These are phyloP conservation scores for Fusarium brevicatenulatum DNA, from an alignment of 2,329 filamentous ascomycete genomes.

Conservation along the genomic window DNA sequence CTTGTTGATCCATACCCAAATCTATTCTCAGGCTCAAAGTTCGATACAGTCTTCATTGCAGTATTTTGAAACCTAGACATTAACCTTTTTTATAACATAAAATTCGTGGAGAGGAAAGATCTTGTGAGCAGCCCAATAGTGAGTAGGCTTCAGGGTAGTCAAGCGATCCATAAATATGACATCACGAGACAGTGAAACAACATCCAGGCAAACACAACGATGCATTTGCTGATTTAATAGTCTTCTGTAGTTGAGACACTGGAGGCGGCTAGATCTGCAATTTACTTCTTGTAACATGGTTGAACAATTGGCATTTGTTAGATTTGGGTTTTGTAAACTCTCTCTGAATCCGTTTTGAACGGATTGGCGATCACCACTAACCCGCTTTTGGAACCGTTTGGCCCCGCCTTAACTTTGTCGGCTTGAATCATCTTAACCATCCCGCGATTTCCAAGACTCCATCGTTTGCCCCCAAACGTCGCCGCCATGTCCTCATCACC, in stretches of 20 bases:
- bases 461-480: neutral
- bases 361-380: neutral
- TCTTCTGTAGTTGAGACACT: too few relatives aligned
- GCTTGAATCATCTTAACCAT: slow-evolving; percentile 1
- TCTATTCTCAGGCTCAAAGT: too few relatives aligned
- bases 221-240: too few relatives aligned
- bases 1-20: accelerated
- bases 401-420: slow-evolving; percentile 17
- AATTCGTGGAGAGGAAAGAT: too few relatives aligned
- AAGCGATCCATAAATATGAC: neutral
- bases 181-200: neutral
- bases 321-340: neutral
- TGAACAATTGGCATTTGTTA: neutral
- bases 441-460: neutral
- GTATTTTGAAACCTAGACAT: neutral
- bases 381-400: neutral
- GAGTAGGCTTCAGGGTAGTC: neutral
- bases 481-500: slow-evolving; percentile 35
- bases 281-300: neutral
- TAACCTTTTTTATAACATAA: too few relatives aligned
- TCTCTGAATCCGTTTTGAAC: neutral
- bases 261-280: too few relatives aligned
- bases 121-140: neutral
- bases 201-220: neutral
- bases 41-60: neutral